Conservation (phyloP, 2,329 filamentous ascomycete species). For the Venturiaceae sp. region DNA sequence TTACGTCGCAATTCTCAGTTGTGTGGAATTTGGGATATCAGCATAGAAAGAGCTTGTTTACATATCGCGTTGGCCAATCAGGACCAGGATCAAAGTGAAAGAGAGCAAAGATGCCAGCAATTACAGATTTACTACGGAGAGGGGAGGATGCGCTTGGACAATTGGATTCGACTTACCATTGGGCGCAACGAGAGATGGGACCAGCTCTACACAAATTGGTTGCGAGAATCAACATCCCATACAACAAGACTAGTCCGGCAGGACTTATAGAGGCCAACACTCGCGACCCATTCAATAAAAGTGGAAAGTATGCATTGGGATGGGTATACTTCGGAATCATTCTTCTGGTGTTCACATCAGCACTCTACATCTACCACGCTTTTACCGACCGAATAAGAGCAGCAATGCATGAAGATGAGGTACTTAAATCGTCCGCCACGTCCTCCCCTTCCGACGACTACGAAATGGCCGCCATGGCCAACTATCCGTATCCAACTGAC, state of each 20-base stretch:
- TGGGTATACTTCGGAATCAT: conserved; percentile 83
- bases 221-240: conserved; percentile 44
- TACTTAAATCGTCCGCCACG: conserved; percentile 54
- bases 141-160: not conserved
- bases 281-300: conserved; percentile 67
- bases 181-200: not conserved
- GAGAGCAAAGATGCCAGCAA: not conserved
- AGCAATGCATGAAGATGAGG: conserved; percentile 76
- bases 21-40: not conserved
- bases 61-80: not conserved
- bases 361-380: conserved; percentile 72
- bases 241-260: conserved; percentile 44
- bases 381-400: conserved; percentile 92
- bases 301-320: conserved; percentile 76
- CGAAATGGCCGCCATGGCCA: conserved; percentile 47
- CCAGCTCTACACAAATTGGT: not conserved
- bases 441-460: conserved; percentile 50
- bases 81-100: not conserved
- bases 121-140: not conserved
- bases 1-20: not conserved
- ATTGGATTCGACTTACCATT: conserved; percentile 1
- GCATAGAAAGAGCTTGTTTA: not conserved
- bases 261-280: conserved; percentile 46
- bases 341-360: conserved; percentile 55
- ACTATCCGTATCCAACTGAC: conserved; percentile 29